These are phyloP conservation scores for Ormosia semicastrata DNA, from an alignment of 306 rosid species.

Conservation along the genomic window DNA sequence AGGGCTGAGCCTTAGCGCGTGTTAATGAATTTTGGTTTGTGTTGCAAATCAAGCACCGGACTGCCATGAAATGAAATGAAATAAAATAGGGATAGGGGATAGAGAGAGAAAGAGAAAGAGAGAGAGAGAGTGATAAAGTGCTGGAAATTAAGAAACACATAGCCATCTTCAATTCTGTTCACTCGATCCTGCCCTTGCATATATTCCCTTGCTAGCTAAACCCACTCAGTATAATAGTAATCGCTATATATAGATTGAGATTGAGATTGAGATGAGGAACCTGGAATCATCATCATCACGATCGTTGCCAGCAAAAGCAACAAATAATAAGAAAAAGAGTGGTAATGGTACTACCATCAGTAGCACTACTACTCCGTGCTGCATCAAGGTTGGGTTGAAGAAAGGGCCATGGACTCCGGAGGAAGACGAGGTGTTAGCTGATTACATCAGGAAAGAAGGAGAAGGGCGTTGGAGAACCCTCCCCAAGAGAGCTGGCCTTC, in stretches of 20 bases:
- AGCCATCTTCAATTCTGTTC: too few species aligned
- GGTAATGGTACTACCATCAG: background rate
- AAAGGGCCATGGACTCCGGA: conserved; percentile 89
- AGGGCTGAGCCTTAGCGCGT: background rate
- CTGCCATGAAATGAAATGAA: background rate
- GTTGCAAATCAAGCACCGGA: background rate
- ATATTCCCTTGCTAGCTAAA: too few species aligned
- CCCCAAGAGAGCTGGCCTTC: conserved; percentile 74
- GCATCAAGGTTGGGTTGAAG: conserved; percentile 69
- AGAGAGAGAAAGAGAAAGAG: background rate
- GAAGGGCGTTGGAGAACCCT: conserved; percentile 90
- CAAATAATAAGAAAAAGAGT: background rate
- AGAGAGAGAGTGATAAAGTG: too few species aligned
- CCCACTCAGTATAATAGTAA: too few species aligned
- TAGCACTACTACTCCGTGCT: conserved; percentile 46
- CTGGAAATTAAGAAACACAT: too few species aligned
- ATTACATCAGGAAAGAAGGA: conserved; percentile 64
- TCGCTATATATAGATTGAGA: background rate
- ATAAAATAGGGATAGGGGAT: background rate
- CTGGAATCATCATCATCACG: background rate
- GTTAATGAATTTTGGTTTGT: background rate
- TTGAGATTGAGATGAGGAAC: conserved; percentile 32
- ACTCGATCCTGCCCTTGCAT: too few species aligned
- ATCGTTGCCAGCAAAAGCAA: background rate
- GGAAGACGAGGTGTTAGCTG: conserved; percentile 59